Conservation (phyloP, 73 alveolate species). For the Symbiodinium pilosum region DNA sequence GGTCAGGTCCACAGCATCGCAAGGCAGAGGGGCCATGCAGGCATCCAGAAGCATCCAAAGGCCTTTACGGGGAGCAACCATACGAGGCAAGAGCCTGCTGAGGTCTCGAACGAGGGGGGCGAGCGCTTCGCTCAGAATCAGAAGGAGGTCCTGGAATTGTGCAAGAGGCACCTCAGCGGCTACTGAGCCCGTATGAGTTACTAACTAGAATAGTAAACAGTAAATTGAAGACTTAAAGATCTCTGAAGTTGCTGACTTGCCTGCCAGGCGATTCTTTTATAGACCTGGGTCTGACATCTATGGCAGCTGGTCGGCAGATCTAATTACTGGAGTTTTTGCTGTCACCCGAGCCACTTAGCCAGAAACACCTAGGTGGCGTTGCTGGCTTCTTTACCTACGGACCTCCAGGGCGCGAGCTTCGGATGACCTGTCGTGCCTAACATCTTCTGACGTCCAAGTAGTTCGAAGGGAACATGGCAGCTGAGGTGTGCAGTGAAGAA, state of each 20-base stretch:
- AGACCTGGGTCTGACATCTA: slow-evolving; percentile 83
- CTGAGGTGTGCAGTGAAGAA: slow-evolving; percentile 66
- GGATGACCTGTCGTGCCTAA: neutral
- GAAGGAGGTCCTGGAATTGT: slow-evolving; percentile 61
- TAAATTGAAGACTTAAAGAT: too few species aligned
- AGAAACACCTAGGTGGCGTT: slow-evolving; percentile 41
- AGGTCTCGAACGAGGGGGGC: neutral
- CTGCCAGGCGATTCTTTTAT: slow-evolving; percentile 36
- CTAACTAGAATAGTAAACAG: too few species aligned
- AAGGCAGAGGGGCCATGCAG: too few species aligned
- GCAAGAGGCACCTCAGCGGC: slow-evolving; percentile 44
- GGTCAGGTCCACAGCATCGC: too few species aligned
- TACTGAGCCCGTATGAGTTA: too few species aligned
- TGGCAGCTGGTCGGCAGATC: neutral
- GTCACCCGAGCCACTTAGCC: neutral
- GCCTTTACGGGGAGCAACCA: too few species aligned
- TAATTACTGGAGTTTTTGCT: neutral
- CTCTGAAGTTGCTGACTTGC: neutral
- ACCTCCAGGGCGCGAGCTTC: slow-evolving; percentile 49
- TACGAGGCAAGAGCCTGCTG: neutral
- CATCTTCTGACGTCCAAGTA: neutral
- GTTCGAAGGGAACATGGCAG: too few species aligned
- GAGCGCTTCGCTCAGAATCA: slow-evolving; percentile 49
- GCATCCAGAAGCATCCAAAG: too few species aligned
- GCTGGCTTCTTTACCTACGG: slow-evolving; percentile 93